Conservation (phyloP, 148 eudicot genomes). For the Spergularia marina region DNA sequence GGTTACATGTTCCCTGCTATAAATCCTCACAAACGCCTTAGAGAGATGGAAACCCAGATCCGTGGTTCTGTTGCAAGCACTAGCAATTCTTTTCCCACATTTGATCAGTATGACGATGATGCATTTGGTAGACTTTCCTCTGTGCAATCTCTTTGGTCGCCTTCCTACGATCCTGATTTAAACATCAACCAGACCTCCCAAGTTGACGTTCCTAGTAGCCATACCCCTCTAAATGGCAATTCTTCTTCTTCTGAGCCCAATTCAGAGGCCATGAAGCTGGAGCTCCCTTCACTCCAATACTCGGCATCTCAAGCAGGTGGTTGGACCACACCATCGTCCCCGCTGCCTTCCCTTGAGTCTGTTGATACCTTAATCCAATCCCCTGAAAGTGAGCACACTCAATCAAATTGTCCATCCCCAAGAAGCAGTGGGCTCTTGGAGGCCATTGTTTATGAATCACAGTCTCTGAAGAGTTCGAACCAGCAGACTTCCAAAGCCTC, state of each 20-base stretch:
- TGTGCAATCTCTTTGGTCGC: conserved; percentile 35
- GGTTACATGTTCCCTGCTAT: conserved; percentile 32
- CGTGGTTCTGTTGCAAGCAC: conserved; percentile 26
- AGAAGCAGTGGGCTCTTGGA: conserved; percentile 65
- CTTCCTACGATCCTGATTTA: conserved; percentile 41
- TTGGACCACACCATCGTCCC: conserved; percentile 47
- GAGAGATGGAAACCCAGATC: conserved; percentile 43
- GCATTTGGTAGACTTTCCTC: conserved; percentile 26
- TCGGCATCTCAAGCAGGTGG: conserved; percentile 46
- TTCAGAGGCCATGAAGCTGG: conserved; percentile 69
- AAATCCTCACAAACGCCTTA: conserved; percentile 56
- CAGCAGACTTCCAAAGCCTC: conserved; percentile 30
- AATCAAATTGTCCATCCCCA: conserved; percentile 50
- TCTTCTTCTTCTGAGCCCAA: conserved; percentile 61
- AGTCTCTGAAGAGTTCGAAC: conserved; percentile 36
- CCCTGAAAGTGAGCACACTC: conserved; percentile 49
- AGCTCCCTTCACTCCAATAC: conserved; percentile 98
- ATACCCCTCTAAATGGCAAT: conserved; percentile 71
- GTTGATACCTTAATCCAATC: conserved; percentile 61
- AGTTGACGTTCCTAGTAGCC: conserved; percentile 51
- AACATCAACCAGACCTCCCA: conserved; percentile 30
- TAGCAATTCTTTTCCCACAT: conserved; percentile 30
- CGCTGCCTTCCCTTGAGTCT: conserved; percentile 60
- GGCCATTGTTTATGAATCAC: conserved; percentile 59
- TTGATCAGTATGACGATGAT: conserved; percentile 37